Conservation (phyloP, 139 green algal species). For the Haematococcus sp. region DNA sequence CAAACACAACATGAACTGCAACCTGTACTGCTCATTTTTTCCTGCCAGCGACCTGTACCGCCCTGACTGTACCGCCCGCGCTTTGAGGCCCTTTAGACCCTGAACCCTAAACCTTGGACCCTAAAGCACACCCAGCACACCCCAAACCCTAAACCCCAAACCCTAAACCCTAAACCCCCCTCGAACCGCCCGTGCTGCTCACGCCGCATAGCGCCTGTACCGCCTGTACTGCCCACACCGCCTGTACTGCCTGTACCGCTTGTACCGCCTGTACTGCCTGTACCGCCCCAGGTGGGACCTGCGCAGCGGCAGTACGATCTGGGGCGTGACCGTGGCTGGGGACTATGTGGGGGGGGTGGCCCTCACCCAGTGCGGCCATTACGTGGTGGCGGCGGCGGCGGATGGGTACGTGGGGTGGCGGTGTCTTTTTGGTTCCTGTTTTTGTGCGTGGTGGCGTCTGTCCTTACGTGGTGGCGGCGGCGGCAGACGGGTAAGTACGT, state of each 20-base stretch:
- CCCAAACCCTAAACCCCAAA: conserved; percentile 2
- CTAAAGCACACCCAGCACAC: no score
- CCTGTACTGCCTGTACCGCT: not conserved
- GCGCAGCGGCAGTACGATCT: not conserved
- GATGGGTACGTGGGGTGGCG: conserved; percentile 18
- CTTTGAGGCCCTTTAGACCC: no score
- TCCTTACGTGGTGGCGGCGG: no score
- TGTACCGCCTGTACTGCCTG: not conserved
- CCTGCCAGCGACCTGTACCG: no score
- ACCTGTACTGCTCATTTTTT: no score
- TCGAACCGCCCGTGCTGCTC: not conserved
- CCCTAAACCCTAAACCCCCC: not conserved
- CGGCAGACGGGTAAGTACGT: no score
- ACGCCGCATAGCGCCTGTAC: not conserved
- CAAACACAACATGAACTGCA: no score
- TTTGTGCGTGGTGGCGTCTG: no score
- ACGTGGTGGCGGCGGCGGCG: conserved; percentile 21
- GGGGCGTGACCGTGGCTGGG: conserved; percentile 28
- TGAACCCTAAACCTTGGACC: no score
- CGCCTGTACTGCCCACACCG: not conserved
- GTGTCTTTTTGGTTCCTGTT: no score
- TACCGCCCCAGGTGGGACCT: no score
- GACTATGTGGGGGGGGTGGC: conserved; percentile 68
- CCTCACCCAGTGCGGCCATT: conserved; percentile 23
- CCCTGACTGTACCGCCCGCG: no score